These are phyloP conservation scores for Lonicera japonica DNA, from an alignment of 129 eudicot species.

Conservation along the genomic window DNA sequence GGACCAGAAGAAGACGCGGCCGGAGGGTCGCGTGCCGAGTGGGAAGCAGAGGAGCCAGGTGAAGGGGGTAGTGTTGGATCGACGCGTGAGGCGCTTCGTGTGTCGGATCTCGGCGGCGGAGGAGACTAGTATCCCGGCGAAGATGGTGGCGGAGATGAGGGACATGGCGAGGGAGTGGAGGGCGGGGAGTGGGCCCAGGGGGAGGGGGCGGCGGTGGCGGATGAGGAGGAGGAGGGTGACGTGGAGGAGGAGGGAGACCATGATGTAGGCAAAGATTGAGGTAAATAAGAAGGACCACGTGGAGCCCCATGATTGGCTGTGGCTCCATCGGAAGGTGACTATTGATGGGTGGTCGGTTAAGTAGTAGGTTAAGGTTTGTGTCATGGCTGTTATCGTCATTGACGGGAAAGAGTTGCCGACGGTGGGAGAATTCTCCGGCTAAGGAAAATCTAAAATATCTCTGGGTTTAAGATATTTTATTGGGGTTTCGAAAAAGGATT, in stretches of 20 bases:
- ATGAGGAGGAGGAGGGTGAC: conserved; percentile 3
- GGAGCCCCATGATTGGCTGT: conserved; percentile 10
- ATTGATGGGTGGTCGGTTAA: background rate
- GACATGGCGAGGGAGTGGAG: background rate
- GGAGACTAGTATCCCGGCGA: background rate
- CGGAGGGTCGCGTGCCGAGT: conserved; percentile 21
- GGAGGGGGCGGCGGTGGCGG: conserved; percentile 12
- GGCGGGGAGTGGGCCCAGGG: background rate
- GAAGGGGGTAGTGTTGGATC: conserved; percentile 1
- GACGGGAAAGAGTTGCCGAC: background rate
- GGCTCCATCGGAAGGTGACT: background rate
- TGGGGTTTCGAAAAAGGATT: no score
- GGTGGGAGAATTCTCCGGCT: no score
- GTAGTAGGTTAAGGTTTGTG: background rate
- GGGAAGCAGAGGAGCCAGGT: conserved; percentile 29
- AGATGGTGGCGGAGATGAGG: background rate
- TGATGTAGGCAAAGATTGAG: conserved; percentile 3
- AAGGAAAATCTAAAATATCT: no score
- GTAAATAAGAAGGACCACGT: conserved; percentile 23
- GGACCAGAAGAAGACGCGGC: conserved; percentile 25
- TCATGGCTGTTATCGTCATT: background rate
- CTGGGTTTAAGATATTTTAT: no score
- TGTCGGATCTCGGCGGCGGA: background rate
- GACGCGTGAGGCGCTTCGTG: conserved; percentile 14
- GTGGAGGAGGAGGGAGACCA: conserved; percentile 4